A percentile compares a stretch with the other conserved stretches of the same genome.
Conservation (phyloP, 1,284 basidiomycete genomes). For the Ustilago tritici region DNA sequence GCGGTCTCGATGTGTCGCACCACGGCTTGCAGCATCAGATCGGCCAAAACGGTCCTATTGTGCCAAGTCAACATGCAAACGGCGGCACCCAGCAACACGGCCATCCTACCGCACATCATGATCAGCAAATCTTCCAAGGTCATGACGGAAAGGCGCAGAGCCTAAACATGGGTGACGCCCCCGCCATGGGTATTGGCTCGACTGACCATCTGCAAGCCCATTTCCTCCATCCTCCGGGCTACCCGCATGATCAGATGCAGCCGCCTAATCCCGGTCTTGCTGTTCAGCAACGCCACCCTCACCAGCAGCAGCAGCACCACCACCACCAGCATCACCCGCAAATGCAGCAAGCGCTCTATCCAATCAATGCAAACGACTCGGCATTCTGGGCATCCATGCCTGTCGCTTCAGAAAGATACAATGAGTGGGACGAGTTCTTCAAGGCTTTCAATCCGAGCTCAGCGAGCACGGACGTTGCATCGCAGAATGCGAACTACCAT, state of each 20-base stretch:
- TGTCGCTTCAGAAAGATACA: constrained; percentile 36
- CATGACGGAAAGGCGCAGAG: background rate
- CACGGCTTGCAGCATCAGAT: background rate
- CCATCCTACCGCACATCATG: background rate
- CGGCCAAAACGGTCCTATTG: background rate
- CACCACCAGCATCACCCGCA: constrained; percentile 15
- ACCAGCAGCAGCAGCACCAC: constrained; percentile 7
- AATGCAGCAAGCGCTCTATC: constrained; percentile 14
- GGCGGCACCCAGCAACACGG: background rate
- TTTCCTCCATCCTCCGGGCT: background rate
- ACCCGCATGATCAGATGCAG: constrained; percentile 11
- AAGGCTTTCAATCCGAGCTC: constrained; percentile 23
- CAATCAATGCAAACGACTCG: constrained; percentile 42
- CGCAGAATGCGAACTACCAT: constrained; percentile 23
- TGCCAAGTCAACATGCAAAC: constrained; percentile 1
- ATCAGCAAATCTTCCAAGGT: background rate
- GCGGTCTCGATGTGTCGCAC: background rate
- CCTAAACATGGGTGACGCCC: background rate
- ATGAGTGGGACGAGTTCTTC: constrained; percentile 49
- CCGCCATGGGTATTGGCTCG: background rate
- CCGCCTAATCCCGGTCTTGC: background rate
- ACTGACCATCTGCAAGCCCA: constrained; percentile 6
- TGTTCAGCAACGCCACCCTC: background rate
- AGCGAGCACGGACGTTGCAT: constrained; percentile 2
- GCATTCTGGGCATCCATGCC: constrained; percentile 49